A percentile compares a stretch with the other conserved stretches of the same genome.
phyloP scores from a whole-genome alignment of 192 early-diverging fungal genomes.

The Coemansia furcata region DNA sequence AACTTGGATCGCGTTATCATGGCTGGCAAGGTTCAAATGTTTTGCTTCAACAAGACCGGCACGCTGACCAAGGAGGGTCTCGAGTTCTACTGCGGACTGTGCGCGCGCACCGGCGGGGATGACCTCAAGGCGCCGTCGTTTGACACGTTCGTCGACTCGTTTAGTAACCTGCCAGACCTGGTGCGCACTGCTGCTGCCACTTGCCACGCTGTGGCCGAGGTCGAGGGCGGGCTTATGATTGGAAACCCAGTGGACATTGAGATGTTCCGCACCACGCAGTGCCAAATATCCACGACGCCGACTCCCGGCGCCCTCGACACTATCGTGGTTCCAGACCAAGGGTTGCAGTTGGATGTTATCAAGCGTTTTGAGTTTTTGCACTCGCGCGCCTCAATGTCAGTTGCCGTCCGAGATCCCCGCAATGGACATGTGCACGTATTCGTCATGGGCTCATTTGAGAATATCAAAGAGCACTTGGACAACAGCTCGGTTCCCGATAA shows the following conservation, averaged over 20 bases:
- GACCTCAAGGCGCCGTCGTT: not conserved
- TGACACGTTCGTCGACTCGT: not conserved
- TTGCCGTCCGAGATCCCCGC: conserved; percentile 56
- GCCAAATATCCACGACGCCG: conserved; percentile 21
- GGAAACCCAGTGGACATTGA: conserved; percentile 26
- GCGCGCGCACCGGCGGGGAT: not conserved
- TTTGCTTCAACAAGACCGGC: conserved; percentile 65
- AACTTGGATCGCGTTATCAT: too few species aligned
- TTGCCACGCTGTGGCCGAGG: conserved; percentile 55
- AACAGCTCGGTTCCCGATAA: conserved; percentile 56
- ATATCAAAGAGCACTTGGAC: conserved; percentile 57
- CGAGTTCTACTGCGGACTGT: conserved; percentile 51
- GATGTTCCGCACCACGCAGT: conserved; percentile 17
- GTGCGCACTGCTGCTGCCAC: conserved; percentile 21
- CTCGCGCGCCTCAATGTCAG: conserved; percentile 68
- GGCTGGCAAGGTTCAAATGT: conserved; percentile 61
- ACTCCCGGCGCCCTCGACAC: conserved; percentile 49
- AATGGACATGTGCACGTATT: conserved; percentile 59
- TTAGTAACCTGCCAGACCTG: not conserved
- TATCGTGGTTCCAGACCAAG: conserved; percentile 22
- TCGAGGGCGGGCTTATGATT: conserved; percentile 16
- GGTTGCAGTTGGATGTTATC: conserved; percentile 35
- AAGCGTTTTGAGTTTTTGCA: conserved; percentile 74
- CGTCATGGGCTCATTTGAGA: conserved; percentile 58
- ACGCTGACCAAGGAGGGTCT: conserved; percentile 65